Evolutionary conservation across 306 rosid genomes (phyloP), one percentile per base, ranked within the genome.

Genomic region (Quercus gilva): DNA sequence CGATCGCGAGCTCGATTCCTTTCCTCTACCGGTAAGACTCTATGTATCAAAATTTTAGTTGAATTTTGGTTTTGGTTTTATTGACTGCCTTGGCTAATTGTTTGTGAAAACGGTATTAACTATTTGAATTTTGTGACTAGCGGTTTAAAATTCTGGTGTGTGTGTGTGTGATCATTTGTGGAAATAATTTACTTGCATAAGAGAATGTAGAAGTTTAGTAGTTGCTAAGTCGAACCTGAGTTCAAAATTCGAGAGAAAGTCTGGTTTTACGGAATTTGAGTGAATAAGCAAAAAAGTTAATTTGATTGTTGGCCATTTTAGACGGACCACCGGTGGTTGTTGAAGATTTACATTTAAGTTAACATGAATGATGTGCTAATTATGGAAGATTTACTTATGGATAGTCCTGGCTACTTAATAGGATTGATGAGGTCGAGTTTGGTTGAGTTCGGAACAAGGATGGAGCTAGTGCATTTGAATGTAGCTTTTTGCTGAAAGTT

Each of bases 1-100:
- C 69, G 84, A 83, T 80, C 87, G 78, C 71, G 90, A 91, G 72
- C 68, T 85, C 6, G 86, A 92, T 41, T 73, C 75, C 19, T 78
- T 85, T 8, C 78, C 84, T 9, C 70, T 65, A 37, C 71, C 77
- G 79, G 96, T 94, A 77, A 79, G 89, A 60, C 74, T 61, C 6
- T 10, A 28, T 5, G 13, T 55, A 7, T 41, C 45, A 41, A 41
- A 7, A 41, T 41, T 41, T 41, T 41, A 2, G 45, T 41, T 8
- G 45, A 41, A 41, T 41, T 41, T 8, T 37, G 41, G 41, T 35
- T 10, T 79, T 10, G 64, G 18, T 58, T 33, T 76, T 41, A 41
- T 41, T 52, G 55, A 41, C 11, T 69, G 69, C 69, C 69, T 60
- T 17, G 31, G 71, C 14, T 74, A 20, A 6, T 57, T 57, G 15